phyloP scores from a whole-genome alignment of 805 yeast genomes.

The Pachysolen tannophilus region DNA sequence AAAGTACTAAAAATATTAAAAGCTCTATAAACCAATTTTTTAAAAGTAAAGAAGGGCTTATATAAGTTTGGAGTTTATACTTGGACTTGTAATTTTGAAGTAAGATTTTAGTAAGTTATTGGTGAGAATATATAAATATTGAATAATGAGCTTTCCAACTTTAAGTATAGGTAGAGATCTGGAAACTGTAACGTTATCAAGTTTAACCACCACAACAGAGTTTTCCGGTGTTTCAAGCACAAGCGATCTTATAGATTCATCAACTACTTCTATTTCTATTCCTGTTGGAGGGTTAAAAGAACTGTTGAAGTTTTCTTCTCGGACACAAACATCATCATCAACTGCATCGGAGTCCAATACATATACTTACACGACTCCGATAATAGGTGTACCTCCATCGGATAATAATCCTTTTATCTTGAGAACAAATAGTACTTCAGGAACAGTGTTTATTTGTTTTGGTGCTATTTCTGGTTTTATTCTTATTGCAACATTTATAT shows the following conservation, averaged over 20 bases:
- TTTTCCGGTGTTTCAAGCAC: neutral
- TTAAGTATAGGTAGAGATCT: neutral
- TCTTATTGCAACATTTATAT: slow-evolving; percentile 28
- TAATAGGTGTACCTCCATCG: slow-evolving; percentile 50
- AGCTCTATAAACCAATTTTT: too few relatives aligned
- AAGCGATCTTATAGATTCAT: neutral
- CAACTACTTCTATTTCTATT: neutral
- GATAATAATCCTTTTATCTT: slow-evolving; percentile 57
- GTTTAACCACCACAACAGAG: neutral
- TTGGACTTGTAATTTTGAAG: too few relatives aligned
- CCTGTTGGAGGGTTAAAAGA: too few relatives aligned
- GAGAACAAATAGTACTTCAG: slow-evolving; percentile 46
- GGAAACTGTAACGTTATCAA: neutral
- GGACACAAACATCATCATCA: too few relatives aligned
- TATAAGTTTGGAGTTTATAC: too few relatives aligned
- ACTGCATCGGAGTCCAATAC: slow-evolving; percentile 11
- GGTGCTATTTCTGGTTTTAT: slow-evolving; percentile 63
- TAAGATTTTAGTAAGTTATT: too few relatives aligned
- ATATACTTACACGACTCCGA: slow-evolving; percentile 32
- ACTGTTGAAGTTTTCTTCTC: too few relatives aligned
- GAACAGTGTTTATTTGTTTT: slow-evolving; percentile 78
- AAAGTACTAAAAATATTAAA: too few relatives aligned
- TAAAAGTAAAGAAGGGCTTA: too few relatives aligned
- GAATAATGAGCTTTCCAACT: neutral
- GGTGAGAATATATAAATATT: too few relatives aligned